A percentile compares a stretch with the other conserved stretches of the same genome.
Conservation (phyloP, 768 basidiomycete genomes). For the Phanerochaete carnosa region DNA sequence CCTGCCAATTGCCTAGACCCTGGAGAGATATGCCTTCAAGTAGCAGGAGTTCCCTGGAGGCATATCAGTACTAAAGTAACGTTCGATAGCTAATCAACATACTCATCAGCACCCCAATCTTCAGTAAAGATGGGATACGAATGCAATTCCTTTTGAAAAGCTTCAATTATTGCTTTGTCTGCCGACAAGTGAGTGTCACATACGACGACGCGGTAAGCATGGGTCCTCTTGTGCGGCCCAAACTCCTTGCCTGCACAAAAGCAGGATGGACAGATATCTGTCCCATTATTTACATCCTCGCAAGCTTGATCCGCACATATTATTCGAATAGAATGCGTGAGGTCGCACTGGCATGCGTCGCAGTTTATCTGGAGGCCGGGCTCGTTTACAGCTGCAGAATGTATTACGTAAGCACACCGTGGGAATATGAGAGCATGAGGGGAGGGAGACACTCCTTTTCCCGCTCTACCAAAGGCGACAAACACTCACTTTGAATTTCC, state of each 20-base stretch:
- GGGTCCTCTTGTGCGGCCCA: slow-evolving; percentile 76
- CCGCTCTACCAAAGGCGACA: slow-evolving; percentile 1
- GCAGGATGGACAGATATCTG: slow-evolving; percentile 91
- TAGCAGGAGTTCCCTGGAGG: slow-evolving; percentile 75
- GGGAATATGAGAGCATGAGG: slow-evolving; percentile 19
- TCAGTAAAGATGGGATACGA: slow-evolving; percentile 93
- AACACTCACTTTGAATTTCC: slow-evolving; percentile 28
- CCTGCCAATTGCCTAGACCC: slow-evolving; percentile 96
- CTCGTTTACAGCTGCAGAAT: slow-evolving; percentile 61
- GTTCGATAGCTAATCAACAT: slow-evolving; percentile 25
- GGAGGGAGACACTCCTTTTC: slow-evolving; percentile 1
- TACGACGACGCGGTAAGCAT: slow-evolving; percentile 92
- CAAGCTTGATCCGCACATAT: slow-evolving; percentile 88
- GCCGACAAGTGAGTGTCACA: slow-evolving; percentile 18
- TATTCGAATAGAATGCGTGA: slow-evolving; percentile 95
- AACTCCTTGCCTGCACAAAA: slow-evolving; percentile 93
- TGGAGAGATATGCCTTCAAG: slow-evolving; percentile 84
- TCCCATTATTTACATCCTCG: slow-evolving; percentile 70
- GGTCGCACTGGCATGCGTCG: slow-evolving; percentile 80
- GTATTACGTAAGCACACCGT: slow-evolving; percentile 24
- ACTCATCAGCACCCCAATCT: slow-evolving; percentile 99
- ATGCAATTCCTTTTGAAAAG: slow-evolving; percentile 72
- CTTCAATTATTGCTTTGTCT: neutral
- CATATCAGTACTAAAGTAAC: neutral
- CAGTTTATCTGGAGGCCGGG: slow-evolving; percentile 83